Conservation (phyloP, 2,329 filamentous ascomycete genomes). For the Xenoacremonium recifei region DNA sequence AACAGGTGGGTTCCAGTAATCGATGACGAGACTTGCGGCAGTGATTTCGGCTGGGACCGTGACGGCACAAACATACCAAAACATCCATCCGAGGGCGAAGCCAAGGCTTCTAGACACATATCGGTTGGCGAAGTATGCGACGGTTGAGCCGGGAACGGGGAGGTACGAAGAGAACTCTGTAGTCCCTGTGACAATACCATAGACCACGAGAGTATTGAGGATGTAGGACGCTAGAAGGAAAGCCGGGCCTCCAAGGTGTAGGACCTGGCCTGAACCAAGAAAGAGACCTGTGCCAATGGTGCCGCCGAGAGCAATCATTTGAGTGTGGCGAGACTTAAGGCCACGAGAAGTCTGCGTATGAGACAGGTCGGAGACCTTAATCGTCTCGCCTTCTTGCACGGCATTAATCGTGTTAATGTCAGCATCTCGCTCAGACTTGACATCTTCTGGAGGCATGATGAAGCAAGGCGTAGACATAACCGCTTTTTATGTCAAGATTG, state of each 20-base stretch:
- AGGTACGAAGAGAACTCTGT: neutral
- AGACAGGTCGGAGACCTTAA: too few species aligned
- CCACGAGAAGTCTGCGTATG: too few species aligned
- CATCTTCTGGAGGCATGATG: too few species aligned
- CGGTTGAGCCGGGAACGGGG: neutral
- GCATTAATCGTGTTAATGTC: too few species aligned
- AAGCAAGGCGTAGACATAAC: too few species aligned
- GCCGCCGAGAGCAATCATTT: conserved; percentile 3
- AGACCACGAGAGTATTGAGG: neutral
- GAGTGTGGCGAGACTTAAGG: conserved; percentile 1
- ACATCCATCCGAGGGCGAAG: conserved; percentile 51
- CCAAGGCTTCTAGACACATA: conserved; percentile 24
- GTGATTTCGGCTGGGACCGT: conserved; percentile 48
- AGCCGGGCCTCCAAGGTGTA: neutral
- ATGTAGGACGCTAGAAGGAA: conserved; percentile 1
- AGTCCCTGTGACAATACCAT: neutral
- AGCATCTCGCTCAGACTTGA: too few species aligned
- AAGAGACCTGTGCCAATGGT: conserved; percentile 3
- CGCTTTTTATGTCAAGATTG: too few species aligned
- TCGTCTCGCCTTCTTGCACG: too few species aligned
- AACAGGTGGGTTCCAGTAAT: conserved; percentile 38
- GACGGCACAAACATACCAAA: conserved; percentile 51
- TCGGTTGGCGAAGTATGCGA: conserved; percentile 7
- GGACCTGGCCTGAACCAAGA: neutral
- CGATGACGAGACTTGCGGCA: conserved; percentile 44